Evolutionary conservation across 306 rosid genomes (phyloP).

Genomic region (Glycine tomentella): DNA sequence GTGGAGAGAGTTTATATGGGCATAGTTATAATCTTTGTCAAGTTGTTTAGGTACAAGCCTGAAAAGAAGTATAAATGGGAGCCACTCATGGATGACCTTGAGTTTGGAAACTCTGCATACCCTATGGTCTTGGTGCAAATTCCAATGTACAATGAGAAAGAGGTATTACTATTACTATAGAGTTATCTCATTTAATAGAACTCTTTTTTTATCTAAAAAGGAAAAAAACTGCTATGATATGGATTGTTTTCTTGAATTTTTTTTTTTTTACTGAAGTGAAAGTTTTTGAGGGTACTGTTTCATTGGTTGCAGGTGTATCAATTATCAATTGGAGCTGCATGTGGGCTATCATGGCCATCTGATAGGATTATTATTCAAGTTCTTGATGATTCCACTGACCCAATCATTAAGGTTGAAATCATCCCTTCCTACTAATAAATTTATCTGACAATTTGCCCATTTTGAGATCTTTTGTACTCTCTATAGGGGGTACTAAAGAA

Average conservation of each 20-base stretch:
- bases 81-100: conserved; percentile 73
- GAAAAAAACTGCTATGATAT: not conserved
- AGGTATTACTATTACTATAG: conserved; percentile 43
- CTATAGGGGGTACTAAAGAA: not conserved
- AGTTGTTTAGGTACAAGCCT: conserved; percentile 62
- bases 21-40: conserved; percentile 62
- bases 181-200: not conserved
- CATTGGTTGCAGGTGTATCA: conserved; percentile 64
- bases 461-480: not conserved
- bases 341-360: conserved; percentile 75
- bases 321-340: conserved; percentile 75
- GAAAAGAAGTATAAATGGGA: conserved; percentile 83
- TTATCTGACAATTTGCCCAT: conserved; percentile 25
- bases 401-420: conserved; percentile 66
- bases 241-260: not conserved
- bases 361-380: conserved; percentile 77
- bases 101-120: conserved; percentile 66
- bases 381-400: conserved; percentile 81
- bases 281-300: conserved; percentile 34
- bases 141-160: conserved; percentile 76
- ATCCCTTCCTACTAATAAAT: conserved; percentile 31
- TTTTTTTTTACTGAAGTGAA: not conserved
- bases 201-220: not conserved
- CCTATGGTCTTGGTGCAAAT: conserved; percentile 78
- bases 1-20: conserved; percentile 89